phyloP scores from a whole-genome alignment of 495 filamentous ascomycete genomes.

The Hypoxylon trugodes region DNA sequence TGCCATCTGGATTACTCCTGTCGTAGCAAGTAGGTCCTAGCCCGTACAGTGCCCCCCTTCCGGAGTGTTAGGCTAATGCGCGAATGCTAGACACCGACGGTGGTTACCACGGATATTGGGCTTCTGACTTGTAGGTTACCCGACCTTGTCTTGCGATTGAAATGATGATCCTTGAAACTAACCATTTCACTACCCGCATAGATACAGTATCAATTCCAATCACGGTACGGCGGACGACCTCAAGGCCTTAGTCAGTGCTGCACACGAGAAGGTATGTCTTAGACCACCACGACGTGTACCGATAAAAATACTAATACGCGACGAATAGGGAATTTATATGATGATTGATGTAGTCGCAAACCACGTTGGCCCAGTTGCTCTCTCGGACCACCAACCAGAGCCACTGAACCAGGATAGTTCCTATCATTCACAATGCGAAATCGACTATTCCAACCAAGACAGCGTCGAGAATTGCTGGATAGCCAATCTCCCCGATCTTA shows the following conservation, averaged over 20 bases:
- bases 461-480: slow-evolving; percentile 68
- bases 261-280: slow-evolving; percentile 42
- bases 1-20: slow-evolving; percentile 83
- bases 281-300: neutral
- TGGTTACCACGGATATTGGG: slow-evolving; percentile 82
- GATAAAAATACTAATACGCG: slow-evolving; percentile 52
- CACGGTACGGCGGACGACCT: slow-evolving; percentile 75
- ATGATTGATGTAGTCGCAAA: slow-evolving; percentile 86
- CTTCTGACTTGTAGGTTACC: slow-evolving; percentile 61
- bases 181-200: neutral
- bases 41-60: neutral
- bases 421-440: slow-evolving; percentile 72
- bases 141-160: neutral
- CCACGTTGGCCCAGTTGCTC: slow-evolving; percentile 65
- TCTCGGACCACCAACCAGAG: slow-evolving; percentile 15
- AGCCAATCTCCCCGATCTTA: slow-evolving; percentile 74
- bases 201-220: slow-evolving; percentile 67
- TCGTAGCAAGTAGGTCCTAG: slow-evolving; percentile 58
- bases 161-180: neutral
- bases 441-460: slow-evolving; percentile 69
- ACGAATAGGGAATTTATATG: slow-evolving; percentile 56
- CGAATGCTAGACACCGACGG: slow-evolving; percentile 37
- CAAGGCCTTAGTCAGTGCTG: slow-evolving; percentile 60
- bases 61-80: slow-evolving; percentile 1
- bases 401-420: slow-evolving; percentile 51